phyloP scores from a whole-genome alignment of 2,329 filamentous ascomycete genomes.

The Juglanconis juglandina region DNA sequence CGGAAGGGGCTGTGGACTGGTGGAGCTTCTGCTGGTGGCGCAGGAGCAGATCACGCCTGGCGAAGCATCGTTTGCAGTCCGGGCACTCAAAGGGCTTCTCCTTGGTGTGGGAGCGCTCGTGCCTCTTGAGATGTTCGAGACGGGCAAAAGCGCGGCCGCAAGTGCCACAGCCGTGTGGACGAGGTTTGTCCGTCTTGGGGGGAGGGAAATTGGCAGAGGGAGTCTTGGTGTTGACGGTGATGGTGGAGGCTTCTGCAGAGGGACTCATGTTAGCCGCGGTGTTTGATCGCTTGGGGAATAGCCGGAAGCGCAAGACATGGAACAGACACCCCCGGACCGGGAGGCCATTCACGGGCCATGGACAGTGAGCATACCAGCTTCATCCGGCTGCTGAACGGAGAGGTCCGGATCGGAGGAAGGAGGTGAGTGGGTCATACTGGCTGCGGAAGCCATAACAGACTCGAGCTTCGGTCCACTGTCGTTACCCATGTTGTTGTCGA shows the following conservation, averaged over 20 bases:
- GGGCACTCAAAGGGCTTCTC: conserved; percentile 98
- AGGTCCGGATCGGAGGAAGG: conserved; percentile 13
- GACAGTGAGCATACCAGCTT: conserved; percentile 18
- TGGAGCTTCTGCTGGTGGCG: conserved; percentile 98
- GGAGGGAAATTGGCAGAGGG: conserved; percentile 58
- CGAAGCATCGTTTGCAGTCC: conserved; percentile 92
- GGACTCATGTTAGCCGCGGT: not conserved
- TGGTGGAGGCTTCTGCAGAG: conserved; percentile 40
- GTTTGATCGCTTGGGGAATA: not conserved
- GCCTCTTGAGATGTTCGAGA: conserved; percentile 92
- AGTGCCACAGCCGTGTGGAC: conserved; percentile 88
- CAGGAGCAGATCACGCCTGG: conserved; percentile 83
- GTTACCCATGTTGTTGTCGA: conserved; percentile 12
- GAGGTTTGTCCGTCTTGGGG: conserved; percentile 94
- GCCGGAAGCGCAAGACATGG: not conserved
- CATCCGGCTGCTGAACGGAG: conserved; percentile 13
- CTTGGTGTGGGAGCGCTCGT: conserved; percentile 97
- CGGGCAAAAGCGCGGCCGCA: conserved; percentile 91
- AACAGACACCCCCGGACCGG: not conserved
- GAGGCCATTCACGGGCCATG: not conserved
- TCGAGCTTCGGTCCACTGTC: conserved; percentile 17
- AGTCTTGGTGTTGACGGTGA: conserved; percentile 47
- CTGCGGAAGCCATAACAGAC: conserved; percentile 10
- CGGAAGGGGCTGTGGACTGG: conserved; percentile 83
- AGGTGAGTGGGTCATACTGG: conserved; percentile 12